Base-by-base conservation (phyloP, 371 early-diverging fungal genomes). In the Mucor mucedo region DNA sequence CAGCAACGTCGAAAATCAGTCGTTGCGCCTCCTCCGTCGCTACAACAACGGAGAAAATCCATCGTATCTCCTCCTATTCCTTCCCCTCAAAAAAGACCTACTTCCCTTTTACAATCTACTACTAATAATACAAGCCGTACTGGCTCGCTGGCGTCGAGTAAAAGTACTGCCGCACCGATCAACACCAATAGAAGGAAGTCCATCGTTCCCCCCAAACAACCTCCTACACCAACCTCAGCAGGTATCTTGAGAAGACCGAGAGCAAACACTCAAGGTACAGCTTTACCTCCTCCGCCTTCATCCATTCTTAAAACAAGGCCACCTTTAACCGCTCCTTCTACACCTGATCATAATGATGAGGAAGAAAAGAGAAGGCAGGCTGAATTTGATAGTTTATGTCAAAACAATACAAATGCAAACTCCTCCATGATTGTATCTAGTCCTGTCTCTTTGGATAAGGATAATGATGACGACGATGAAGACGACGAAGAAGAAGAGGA, bases 1-100 rank as follows among this genome's bases (percentile, higher is more conserved):
- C 11, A n/a, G 21, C 60, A 50, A 44, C 52, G 61, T 50, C 47
- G 59, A 44, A 54, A 59, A 49, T 27, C 67, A 0, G 63, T 55
- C 7, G 69, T 65, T 30, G 52, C 58, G 32, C 44, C 72, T 35
- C 64, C 74, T 49, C 47, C 75, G 2, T 56, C 66, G 8, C 66
- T 60, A 21, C 41, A 55, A 49, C 58, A 62, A 58, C 38, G 62
- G 21, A 57, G 68, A 33, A 60, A 60, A 60, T 60, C 60, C 2
- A 16, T 60, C 14, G 57, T 50, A 8, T 35, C 63, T 42, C 52
- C 47, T 33, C n/a, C 55, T 28, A 21, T n/a, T 38, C 45, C 59
- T n/a, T 39, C 52, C 4, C 52, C 42, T n/a, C 52, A 64, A 39
- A 60, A 49, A 42, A 44, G 70, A 48, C 70, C 70, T 28, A 61